These are phyloP conservation scores for Medicago truncatula DNA, from an alignment of 306 rosid genomes.

Conservation along the genomic window MtrunA17r5.0-ANR NC_053049.1:40602501-40603000, in stretches of 20 bases:
- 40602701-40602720: conserved; percentile 61
- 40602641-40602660: too few species aligned
- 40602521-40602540: too few species aligned
- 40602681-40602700: background rate
- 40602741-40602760: conserved; percentile 84
- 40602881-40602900: conserved; percentile 64
- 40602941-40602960: too few species aligned
- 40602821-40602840: conserved; percentile 61
- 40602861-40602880: conserved; percentile 58
- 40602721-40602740: conserved; percentile 64
- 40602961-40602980: too few species aligned
- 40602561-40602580: too few species aligned
- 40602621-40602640: too few species aligned
- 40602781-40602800: conserved; percentile 46
- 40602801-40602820: conserved; percentile 53
- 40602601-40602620: too few species aligned
- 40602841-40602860: conserved; percentile 53
- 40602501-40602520: too few species aligned
- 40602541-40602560: too few species aligned
- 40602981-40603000: too few species aligned
- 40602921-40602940: too few species aligned
- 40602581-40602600: too few species aligned
- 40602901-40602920: conserved; percentile 58
- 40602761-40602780: conserved; percentile 54
- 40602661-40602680: background rate